phyloP scores from a whole-genome alignment of 768 basidiomycete species.

The Piloderma croceum region DNA sequence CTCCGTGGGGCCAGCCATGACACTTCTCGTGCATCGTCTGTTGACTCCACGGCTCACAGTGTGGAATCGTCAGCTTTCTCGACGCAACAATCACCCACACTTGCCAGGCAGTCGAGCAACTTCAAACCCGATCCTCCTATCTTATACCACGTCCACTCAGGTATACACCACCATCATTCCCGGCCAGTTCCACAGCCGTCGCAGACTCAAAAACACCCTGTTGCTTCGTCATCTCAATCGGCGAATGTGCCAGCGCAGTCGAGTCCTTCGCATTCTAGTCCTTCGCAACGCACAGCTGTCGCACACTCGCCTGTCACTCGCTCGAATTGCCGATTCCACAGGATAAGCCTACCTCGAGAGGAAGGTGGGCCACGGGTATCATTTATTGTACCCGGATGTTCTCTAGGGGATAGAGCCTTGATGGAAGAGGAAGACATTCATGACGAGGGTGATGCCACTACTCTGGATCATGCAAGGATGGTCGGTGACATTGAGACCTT shows the following conservation, averaged over 20 bases:
- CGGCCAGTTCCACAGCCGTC: slow-evolving; percentile 17
- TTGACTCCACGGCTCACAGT: slow-evolving; percentile 33
- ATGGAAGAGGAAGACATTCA: slow-evolving; percentile 55
- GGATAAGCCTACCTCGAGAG: slow-evolving; percentile 55
- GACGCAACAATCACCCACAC: slow-evolving; percentile 27
- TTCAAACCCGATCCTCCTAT: slow-evolving; percentile 21
- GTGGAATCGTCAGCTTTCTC: slow-evolving; percentile 18
- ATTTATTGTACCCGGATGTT: slow-evolving; percentile 68
- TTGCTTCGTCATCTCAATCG: slow-evolving; percentile 3
- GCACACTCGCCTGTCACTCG: slow-evolving; percentile 46
- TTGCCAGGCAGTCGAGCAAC: no score
- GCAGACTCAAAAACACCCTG: background rate
- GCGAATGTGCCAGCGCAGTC: background rate
- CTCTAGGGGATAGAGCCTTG: slow-evolving; percentile 49
- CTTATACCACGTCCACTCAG: slow-evolving; percentile 26
- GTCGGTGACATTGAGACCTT: slow-evolving; percentile 44
- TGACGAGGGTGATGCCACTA: slow-evolving; percentile 54
- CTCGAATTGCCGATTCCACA: slow-evolving; percentile 66
- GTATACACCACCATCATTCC: background rate
- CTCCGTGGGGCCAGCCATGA: slow-evolving; percentile 27
- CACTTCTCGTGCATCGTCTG: slow-evolving; percentile 39
- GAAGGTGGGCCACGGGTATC: slow-evolving; percentile 48
- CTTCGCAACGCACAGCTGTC: slow-evolving; percentile 3
- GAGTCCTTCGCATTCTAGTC: slow-evolving; percentile 1
- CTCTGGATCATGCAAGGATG: slow-evolving; percentile 43